These are phyloP conservation scores for Chlamydomonas incerta DNA, from an alignment of 139 green algal genomes.

Conservation along the genomic window DNA sequence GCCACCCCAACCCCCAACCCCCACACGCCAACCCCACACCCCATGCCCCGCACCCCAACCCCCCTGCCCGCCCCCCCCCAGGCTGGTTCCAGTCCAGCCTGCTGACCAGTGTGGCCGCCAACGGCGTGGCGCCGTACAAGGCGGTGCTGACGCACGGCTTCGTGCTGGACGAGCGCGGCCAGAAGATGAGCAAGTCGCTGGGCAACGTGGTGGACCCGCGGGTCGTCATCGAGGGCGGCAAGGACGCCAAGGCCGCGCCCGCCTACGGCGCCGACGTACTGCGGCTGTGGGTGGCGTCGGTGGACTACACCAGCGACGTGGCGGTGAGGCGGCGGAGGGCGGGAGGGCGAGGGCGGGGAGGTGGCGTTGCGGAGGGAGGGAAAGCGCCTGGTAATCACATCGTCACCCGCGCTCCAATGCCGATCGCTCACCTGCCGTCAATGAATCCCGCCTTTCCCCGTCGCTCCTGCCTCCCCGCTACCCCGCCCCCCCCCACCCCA, in stretches of 20 bases:
- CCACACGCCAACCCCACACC: neutral
- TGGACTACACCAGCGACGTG: slow-evolving; percentile 97
- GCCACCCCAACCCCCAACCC: too few relatives aligned
- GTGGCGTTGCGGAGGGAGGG: too few relatives aligned
- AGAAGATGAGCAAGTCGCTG: slow-evolving; percentile 95
- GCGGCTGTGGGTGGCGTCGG: slow-evolving; percentile 94
- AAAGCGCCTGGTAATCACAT: too few relatives aligned
- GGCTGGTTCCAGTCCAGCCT: slow-evolving; percentile 98
- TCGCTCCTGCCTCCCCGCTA: too few relatives aligned
- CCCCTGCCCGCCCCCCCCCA: neutral
- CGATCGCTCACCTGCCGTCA: neutral
- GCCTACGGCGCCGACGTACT: slow-evolving; percentile 95
- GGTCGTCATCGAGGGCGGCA: slow-evolving; percentile 91
- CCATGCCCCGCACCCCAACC: neutral
- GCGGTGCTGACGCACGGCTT: slow-evolving; percentile 92
- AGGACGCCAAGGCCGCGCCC: slow-evolving; percentile 92
- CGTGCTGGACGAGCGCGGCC: slow-evolving; percentile 88
- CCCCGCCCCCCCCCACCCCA: slow-evolving; percentile 1
- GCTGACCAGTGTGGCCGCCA: slow-evolving; percentile 93
- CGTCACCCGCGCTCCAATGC: too few relatives aligned
- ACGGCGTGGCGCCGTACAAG: slow-evolving; percentile 89
- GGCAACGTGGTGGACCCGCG: slow-evolving; percentile 95
- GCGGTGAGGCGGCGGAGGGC: slow-evolving; percentile 63
- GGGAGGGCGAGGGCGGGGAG: neutral
- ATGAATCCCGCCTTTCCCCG: too few relatives aligned